Evolutionary conservation across 352 stramenopile species (phyloP).

Genomic region (Globisporangium viniferum): DNA sequence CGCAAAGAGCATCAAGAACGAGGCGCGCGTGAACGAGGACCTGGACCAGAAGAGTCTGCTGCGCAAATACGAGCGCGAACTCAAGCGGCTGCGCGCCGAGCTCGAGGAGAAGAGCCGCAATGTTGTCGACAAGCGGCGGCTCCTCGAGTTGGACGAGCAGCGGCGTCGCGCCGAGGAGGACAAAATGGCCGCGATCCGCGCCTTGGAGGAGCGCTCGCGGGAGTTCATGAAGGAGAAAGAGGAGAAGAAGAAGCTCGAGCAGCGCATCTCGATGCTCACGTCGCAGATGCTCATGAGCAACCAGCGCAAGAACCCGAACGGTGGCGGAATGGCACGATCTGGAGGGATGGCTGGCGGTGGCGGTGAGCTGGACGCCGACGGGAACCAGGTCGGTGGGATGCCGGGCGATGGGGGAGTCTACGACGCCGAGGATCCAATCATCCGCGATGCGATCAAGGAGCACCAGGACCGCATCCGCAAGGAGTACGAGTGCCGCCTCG

Average conservation of each 20-base stretch:
- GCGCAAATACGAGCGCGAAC: conserved; percentile 94
- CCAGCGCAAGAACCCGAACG: conserved; percentile 28
- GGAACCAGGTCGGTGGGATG: conserved; percentile 8
- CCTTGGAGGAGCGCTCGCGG: conserved; percentile 85
- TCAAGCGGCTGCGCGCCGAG: conserved; percentile 90
- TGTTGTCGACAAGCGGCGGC: conserved; percentile 90
- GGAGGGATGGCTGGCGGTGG: neutral
- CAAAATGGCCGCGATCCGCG: conserved; percentile 93
- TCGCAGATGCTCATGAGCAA: conserved; percentile 91
- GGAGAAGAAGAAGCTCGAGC: conserved; percentile 93
- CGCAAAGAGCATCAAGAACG: conserved; percentile 92
- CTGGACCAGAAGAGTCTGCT: conserved; percentile 91
- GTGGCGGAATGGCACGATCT: neutral
- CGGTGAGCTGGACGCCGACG: conserved; percentile 16
- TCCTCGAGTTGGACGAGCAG: conserved; percentile 90
- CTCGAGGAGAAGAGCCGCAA: conserved; percentile 91
- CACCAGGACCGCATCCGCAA: conserved; percentile 89
- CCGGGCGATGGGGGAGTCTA: conserved; percentile 21
- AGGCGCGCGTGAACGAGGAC: conserved; percentile 90
- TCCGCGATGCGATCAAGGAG: conserved; percentile 83
- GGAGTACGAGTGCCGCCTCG: conserved; percentile 89
- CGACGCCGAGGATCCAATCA: conserved; percentile 72
- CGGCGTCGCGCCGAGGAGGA: conserved; percentile 89
- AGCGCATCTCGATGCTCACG: conserved; percentile 90
- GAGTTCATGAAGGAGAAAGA: conserved; percentile 96